These are phyloP conservation scores for Aphanomyces astaci DNA, from an alignment of 352 stramenopile genomes.

Conservation along the genomic window DNA sequence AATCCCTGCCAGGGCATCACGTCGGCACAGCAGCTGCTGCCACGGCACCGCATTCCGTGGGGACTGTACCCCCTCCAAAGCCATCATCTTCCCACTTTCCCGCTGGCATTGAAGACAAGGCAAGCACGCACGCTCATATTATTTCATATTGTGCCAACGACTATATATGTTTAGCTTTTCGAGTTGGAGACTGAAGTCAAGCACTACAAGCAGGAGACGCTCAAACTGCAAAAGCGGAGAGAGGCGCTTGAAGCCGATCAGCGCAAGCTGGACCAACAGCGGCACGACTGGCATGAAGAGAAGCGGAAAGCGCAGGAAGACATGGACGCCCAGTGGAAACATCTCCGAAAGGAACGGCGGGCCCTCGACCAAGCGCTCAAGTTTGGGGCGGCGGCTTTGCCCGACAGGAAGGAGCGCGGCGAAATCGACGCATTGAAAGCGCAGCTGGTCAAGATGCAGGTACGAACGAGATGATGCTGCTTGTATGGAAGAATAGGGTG, in stretches of 20 bases:
- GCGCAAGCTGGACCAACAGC: conserved; percentile 53
- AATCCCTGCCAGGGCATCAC: background rate
- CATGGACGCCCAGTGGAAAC: conserved; percentile 64
- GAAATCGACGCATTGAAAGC: conserved; percentile 73
- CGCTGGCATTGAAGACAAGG: conserved; percentile 69
- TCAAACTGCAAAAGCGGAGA: conserved; percentile 52
- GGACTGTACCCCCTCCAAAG: background rate
- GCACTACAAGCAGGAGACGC: conserved; percentile 75
- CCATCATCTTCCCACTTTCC: conserved; percentile 33
- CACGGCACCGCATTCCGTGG: too few relatives aligned
- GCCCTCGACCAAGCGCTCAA: conserved; percentile 15
- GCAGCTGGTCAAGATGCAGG: conserved; percentile 72
- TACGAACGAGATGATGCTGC: too few relatives aligned
- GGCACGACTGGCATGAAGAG: conserved; percentile 47
- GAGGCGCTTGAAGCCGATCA: conserved; percentile 35
- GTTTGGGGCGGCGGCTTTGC: conserved; percentile 1
- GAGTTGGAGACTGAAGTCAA: conserved; percentile 81
- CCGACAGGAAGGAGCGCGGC: conserved; percentile 47
- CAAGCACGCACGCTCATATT: conserved; percentile 12
- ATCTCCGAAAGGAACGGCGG: conserved; percentile 20
- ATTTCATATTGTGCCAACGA: conserved; percentile 1
- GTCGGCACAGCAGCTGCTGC: too few relatives aligned
- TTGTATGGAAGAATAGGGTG: too few relatives aligned
- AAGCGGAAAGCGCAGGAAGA: conserved; percentile 57
- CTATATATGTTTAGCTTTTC: conserved; percentile 27